Evolutionary conservation across 2,329 filamentous ascomycete species (phyloP), one percentile per base, ranked within the genome.

Genomic region (Sporothrix globosa): DNA sequence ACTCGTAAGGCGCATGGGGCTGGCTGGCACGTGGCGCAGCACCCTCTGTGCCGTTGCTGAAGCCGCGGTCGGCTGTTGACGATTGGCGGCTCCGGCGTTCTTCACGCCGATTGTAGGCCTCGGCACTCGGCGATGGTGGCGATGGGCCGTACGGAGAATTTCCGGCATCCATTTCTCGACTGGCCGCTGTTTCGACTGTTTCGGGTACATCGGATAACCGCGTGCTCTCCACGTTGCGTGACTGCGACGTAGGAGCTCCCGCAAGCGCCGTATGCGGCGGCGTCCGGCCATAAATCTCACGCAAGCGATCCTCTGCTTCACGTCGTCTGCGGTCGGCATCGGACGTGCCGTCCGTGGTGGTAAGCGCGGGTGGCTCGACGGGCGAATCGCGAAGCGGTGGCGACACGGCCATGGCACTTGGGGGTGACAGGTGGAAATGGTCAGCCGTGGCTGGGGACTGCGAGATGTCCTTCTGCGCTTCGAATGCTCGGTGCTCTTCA

Each of bases 281-380:
- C 21, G 76, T 76, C n/a, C 81, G 76, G 3, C 84, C 84, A 72
- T 88, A 88, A 24, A 86, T 85, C 72, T 88, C 86, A 5, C 85
- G 81, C 44, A 85, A 77, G 2, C 85, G 81, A 67, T 85, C 84
- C 72, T 86, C 84, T 1, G 87, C 85, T 2, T 78, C 78, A 13
- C 77, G 77, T 2, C 79, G 80, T 4, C 80, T 80, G 11, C 80
- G 81, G 14, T 72, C 75, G 39, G 65, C 71, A 69, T 72, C 70
- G 13, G 46, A 44, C 6, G 21, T 72, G 41, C 65, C 24, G 65
- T 69, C 74, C 66, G 50, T 72, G 41, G 68, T 69, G 0, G 74
- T 73, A 21, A 34, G 70, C 10, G 71, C 54, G 1, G 69, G 52
- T 11, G 75, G 61, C 61, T 76, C 72, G 10, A 73, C 39, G 2